Evolutionary conservation across 116 monocot species (phyloP), one percentile per base, ranked within the genome.

Genomic region (Phalaenopsis hybrid): DNA sequence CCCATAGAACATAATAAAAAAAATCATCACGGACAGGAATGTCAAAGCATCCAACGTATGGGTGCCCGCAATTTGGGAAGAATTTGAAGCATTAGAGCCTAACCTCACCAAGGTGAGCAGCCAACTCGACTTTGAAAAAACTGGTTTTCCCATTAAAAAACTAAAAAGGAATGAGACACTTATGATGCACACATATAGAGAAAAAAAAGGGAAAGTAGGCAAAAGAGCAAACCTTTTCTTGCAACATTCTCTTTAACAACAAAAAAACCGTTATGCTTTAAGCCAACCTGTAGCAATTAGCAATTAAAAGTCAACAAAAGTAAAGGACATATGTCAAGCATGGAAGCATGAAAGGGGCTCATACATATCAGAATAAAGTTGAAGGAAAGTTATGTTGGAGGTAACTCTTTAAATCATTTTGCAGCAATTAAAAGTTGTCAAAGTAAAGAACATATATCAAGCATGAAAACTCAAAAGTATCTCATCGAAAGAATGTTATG

Each of bases 241-340:
- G 94, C 91, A 57, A 88, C 74, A 75, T 94, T 94, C 85, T 94
- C 91, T 81, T 94, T 94, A 25, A 94, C 82, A 50, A 91, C 82
- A 46, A 94, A 86, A 82, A 94, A 89, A 2, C 93, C 93, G 84
- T 89, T 83, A 55, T 86, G 84, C 86, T 89, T 94, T 57, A 94
- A 88, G 61, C 89, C 94, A 79, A 45, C 85, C 94, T 94, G 86
- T 48, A 76, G 1, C 81, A 74, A 79, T n/a, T n/a, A n/a, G n/a
- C n/a, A n/a, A n/a, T 79, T 57, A 52, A 34, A 55, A 78, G 55
- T n/a, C 37, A 15, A 31, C 33, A 44, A 75, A 75, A 75, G 17
- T 45, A 46, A 75, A 75, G n/a, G n/a, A 17, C 18, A 75, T 20
- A 75, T 44, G 45, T 45, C 18, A 20, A 45, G 12, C 43, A 75